phyloP scores from a whole-genome alignment of 805 yeast species.

The Lachancea cidri region DNA sequence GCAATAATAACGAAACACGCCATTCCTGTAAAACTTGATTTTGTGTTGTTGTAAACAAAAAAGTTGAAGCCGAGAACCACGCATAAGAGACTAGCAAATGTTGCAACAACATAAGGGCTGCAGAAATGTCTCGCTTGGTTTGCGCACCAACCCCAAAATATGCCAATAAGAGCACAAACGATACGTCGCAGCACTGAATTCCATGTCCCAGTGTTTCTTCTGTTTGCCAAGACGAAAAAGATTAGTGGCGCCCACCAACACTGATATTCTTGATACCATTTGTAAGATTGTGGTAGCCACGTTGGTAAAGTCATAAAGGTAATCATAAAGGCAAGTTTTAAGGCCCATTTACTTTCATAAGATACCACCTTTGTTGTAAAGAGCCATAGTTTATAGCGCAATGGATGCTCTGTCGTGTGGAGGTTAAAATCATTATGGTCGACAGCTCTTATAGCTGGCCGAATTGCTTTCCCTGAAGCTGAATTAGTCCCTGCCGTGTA shows the following conservation, averaged over 20 bases:
- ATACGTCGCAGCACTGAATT: constrained; percentile 30
- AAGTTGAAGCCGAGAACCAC: constrained; percentile 33
- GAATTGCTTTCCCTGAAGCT: constrained; percentile 1
- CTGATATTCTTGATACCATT: constrained; percentile 40
- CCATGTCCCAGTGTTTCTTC: constrained; percentile 39
- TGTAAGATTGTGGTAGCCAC: constrained; percentile 36
- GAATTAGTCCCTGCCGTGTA: constrained; percentile 13
- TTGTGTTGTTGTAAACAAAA: constrained; percentile 36
- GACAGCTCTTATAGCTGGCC: constrained; percentile 33
- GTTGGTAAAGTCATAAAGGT: constrained; percentile 40
- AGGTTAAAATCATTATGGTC: constrained; percentile 40
- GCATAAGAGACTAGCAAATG: constrained; percentile 36
- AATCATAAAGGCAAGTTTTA: constrained; percentile 36
- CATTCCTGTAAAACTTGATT: constrained; percentile 40
- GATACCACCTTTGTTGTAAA: constrained; percentile 31
- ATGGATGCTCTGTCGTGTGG: constrained; percentile 34
- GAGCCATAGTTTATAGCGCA: constrained; percentile 39
- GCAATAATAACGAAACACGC: constrained; percentile 39
- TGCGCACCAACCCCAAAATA: constrained; percentile 46
- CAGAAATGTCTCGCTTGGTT: constrained; percentile 36
- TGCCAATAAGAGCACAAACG: constrained; percentile 35
- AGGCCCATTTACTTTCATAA: constrained; percentile 40
- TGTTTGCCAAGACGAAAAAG: constrained; percentile 37
- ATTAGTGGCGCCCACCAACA: constrained; percentile 42
- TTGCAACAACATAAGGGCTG: constrained; percentile 37